phyloP scores from a whole-genome alignment of 345 rosid genomes.

The Arabis hirsuta region DNA sequence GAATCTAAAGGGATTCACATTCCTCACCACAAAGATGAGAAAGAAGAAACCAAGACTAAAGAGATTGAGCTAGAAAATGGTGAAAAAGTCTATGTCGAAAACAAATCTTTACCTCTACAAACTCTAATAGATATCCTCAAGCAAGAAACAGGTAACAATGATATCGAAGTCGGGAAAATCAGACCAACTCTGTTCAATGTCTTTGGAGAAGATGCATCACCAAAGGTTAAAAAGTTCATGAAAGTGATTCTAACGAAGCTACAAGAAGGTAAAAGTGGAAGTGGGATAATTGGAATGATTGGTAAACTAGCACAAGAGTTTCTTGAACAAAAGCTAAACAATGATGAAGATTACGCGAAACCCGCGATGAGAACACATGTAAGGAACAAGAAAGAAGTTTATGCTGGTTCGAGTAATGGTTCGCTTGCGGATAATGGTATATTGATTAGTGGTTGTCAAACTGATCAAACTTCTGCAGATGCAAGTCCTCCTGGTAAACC shows the following conservation, averaged over 20 bases:
- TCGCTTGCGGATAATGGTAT: slow-evolving; percentile 71
- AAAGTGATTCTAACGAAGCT: slow-evolving; percentile 69
- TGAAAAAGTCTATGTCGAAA: slow-evolving; percentile 52
- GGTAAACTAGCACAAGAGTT: slow-evolving; percentile 84
- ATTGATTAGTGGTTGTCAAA: slow-evolving; percentile 91
- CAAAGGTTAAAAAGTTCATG: slow-evolving; percentile 96
- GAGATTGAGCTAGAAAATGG: slow-evolving; percentile 51
- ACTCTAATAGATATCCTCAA: slow-evolving; percentile 85
- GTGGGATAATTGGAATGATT: slow-evolving; percentile 81
- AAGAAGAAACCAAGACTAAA: slow-evolving; percentile 47
- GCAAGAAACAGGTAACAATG: slow-evolving; percentile 83
- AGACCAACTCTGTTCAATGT: slow-evolving; percentile 81
- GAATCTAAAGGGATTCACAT: slow-evolving; percentile 68
- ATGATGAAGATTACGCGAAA: slow-evolving; percentile 61
- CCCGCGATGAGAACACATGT: slow-evolving; percentile 73
- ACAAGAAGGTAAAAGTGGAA: slow-evolving; percentile 50
- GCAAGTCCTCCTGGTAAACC: slow-evolving; percentile 71
- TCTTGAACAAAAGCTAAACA: slow-evolving; percentile 72
- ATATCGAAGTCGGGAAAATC: slow-evolving; percentile 78
- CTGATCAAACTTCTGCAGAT: slow-evolving; percentile 91
- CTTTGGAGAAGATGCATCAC: slow-evolving; percentile 90
- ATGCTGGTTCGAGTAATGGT: slow-evolving; percentile 67
- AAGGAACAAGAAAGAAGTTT: slow-evolving; percentile 65
- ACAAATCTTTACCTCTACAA: slow-evolving; percentile 77
- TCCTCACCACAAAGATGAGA: slow-evolving; percentile 48